These are phyloP conservation scores for Tilletia walkeri DNA, from an alignment of 1,284 basidiomycete species.

Conservation along the genomic window DNA sequence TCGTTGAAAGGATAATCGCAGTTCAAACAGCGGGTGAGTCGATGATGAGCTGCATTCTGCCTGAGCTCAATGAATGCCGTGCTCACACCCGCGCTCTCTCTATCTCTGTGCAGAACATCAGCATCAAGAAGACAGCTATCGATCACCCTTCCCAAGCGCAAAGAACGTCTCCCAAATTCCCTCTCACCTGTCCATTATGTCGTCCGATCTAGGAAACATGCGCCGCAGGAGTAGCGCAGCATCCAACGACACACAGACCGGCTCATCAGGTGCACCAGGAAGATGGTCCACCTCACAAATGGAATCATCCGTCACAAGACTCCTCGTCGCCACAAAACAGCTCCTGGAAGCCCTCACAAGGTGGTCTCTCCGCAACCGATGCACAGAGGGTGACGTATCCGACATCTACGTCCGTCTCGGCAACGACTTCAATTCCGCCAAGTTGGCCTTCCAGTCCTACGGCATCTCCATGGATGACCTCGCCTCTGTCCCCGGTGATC, in stretches of 20 bases:
- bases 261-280: not conserved
- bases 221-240: not conserved
- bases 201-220: too few relatives aligned
- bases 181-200: too few relatives aligned
- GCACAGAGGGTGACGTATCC: conserved; percentile 81
- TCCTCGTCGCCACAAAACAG: conserved; percentile 91
- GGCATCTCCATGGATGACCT: conserved; percentile 72
- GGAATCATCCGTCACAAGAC: conserved; percentile 86
- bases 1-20: too few relatives aligned
- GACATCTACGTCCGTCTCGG: conserved; percentile 94
- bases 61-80: too few relatives aligned
- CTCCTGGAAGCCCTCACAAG: conserved; percentile 84
- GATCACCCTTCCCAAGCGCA: too few relatives aligned
- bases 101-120: too few relatives aligned
- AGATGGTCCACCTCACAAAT: conserved; percentile 58
- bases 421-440: conserved; percentile 94
- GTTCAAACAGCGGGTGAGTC: too few relatives aligned
- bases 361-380: conserved; percentile 63
- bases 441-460: conserved; percentile 78
- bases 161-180: too few relatives aligned
- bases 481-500: conserved; percentile 79
- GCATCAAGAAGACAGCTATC: too few relatives aligned
- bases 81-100: too few relatives aligned
- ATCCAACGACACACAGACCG: not conserved
- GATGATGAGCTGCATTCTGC: too few relatives aligned